Evolutionary conservation across 257 asterid species (phyloP), one percentile per base, ranked within the genome.

Genomic region (Forsythia suspensa): DNA sequence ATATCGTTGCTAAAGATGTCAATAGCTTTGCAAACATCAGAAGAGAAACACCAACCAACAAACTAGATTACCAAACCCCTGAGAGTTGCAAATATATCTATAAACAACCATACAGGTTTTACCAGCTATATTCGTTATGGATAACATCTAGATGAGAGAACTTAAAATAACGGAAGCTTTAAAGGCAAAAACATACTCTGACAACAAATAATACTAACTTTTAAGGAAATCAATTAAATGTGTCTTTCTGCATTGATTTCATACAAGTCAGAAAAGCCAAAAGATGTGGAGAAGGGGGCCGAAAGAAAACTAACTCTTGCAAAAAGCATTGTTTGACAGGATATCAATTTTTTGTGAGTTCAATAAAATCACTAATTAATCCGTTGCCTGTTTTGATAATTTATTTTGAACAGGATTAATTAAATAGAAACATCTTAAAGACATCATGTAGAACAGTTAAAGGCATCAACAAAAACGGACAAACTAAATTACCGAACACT

Each of bases 21-120:
- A 34, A n/a, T 52, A 55, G 29, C 37, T 42, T 77, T 55, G 15
- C 40, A n/a, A 40, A 39, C 68, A 29, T 46, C 44, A 61, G 37
- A 16, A 21, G 61, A 0, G 11, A 42, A 55, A 70, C 59, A 44
- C 67, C 69, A 59, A 38, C 70, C 66, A 21, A 46, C 76, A 42
- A 73, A 73, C 76, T 20, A 38, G 15, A 21, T 73, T 46, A 73
- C 43, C 65, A 59, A 73, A 29, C 67, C 29, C 20, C 48, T 48
- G 4, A 68, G 40, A 29, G 18, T 67, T 44, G 57, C 39, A 74
- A 18, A 16, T 57, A n/a, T n/a, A 55, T 16, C 38, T 37, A 70
- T 29, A 29, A 29, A 43, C 3, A 9, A 41, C 6, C 40, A 61
- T 8, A 61, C 15, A 3, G 21, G 8, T 46, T 46, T 8, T 4